phyloP scores from a whole-genome alignment of 225 moss, liverwort and hornwort species.

The Physcomitrium patens region DNA sequence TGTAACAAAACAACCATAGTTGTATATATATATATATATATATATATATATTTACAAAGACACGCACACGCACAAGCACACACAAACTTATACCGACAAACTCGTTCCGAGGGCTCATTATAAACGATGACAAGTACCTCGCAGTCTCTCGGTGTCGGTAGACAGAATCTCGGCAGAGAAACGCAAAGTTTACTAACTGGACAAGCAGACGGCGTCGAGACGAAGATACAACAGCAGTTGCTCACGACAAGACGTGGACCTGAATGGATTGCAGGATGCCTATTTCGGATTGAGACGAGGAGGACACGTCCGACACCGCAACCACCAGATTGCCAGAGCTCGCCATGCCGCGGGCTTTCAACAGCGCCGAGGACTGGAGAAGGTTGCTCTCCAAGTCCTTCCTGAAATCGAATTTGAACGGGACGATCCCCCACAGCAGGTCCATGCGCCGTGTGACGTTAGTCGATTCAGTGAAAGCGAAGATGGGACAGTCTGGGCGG shows the following conservation, averaged over 20 bases:
- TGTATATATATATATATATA: no score
- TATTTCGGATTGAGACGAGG: conserved; percentile 30
- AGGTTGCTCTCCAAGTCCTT: conserved; percentile 88
- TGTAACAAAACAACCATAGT: no score
- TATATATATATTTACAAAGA: no score
- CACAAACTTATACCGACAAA: no score
- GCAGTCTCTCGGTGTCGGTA: no score
- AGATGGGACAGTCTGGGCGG: conserved; percentile 95
- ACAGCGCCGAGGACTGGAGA: conserved; percentile 69
- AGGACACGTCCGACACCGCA: conserved; percentile 89
- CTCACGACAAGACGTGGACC: conserved; percentile 72
- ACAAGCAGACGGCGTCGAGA: no score
- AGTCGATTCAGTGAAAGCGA: conserved; percentile 80
- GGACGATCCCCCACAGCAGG: conserved; percentile 89
- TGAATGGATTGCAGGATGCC: conserved; percentile 88
- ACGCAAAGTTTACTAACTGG: no score
- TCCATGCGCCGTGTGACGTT: conserved; percentile 83
- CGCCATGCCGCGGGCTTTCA: conserved; percentile 87
- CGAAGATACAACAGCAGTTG: not conserved
- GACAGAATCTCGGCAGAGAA: no score
- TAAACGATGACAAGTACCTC: no score
- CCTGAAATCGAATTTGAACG: conserved; percentile 82
- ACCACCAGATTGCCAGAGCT: conserved; percentile 84
- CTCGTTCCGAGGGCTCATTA: no score
- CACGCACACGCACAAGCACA: no score